Base-by-base conservation (phyloP, 805 yeast genomes). In the Lipomyces spencermartinsiae region DNA sequence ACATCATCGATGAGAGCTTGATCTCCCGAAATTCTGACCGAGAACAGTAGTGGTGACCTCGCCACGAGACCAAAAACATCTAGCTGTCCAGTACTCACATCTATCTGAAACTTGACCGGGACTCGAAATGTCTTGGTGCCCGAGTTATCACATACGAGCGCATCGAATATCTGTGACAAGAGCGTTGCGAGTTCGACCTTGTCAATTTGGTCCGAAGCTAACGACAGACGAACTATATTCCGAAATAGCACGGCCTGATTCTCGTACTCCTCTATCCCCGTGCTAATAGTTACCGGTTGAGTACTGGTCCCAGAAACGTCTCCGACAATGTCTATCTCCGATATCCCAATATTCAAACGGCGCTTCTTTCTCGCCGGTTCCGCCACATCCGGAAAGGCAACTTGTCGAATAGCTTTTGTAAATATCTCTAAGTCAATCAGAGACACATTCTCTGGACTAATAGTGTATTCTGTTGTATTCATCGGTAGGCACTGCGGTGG, bases 201-300 rank as follows among this genome's bases (percentile, higher is more conserved):
- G 19, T 10, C 12, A 19, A 39, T 43, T 19, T 29, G 43, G 22
- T 62, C 63, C 12, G 39, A 29, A 25, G 58, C 49, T 6, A 62
- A 43, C 9, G 58, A 29, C 25, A 66, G 55, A 19, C 31, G 57
- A 25, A 66, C 29, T 1, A 25, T 37, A 39, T 64, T 31, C 37
- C 66, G 58, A 10, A 62, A 61, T 9, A 67, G 57, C 14, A 67
- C 49, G 33, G 58, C 61, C 46, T 67, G 65, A 25, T 54, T 39
- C 35, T 49, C 63, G 34, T 39, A 55, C 55, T 34, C 54, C 39
- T 64, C 68, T 25, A 67, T 67, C 29, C 70, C 70, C 16, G 34
- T 9, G 16, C 9, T 19, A 12, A 43, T 54, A 14, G 58, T 34
- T 22, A 37, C 19, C 35, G 49, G 25, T 31, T 14, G 57, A 12